A percentile compares a stretch with the other conserved stretches of the same genome.
Evolutionary conservation across 768 basidiomycete species (phyloP).

Genomic region (Cyclocybe cylindracea): DNA sequence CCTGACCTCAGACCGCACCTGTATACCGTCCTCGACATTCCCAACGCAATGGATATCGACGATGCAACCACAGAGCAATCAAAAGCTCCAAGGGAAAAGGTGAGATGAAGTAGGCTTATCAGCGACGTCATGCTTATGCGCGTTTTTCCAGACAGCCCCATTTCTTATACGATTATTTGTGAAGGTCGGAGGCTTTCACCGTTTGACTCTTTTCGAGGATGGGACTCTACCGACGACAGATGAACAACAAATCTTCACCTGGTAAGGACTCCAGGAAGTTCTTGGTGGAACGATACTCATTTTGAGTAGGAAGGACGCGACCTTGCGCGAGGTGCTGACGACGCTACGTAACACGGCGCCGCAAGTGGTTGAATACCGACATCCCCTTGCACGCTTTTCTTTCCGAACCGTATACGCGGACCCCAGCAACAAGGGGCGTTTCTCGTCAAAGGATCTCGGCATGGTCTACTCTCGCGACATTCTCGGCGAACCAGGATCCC

Average conservation of each 20-base stretch:
- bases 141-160: constrained; percentile 59
- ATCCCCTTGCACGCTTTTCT: constrained; percentile 79
- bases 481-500: constrained; percentile 73
- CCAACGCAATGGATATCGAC: constrained; percentile 15
- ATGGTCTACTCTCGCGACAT: constrained; percentile 84
- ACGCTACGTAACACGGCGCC: constrained; percentile 75
- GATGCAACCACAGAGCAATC: constrained; percentile 44
- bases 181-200: constrained; percentile 79
- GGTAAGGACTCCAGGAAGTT: constrained; percentile 40
- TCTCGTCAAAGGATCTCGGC: constrained; percentile 77
- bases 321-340: constrained; percentile 75
- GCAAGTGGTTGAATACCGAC: constrained; percentile 68
- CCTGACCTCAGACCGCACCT: background rate
- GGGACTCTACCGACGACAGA: constrained; percentile 75
- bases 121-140: background rate
- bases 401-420: constrained; percentile 84
- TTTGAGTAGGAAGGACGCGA: constrained; percentile 75
- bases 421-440: constrained; percentile 67
- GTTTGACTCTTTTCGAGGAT: constrained; percentile 74
- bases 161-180: constrained; percentile 84
- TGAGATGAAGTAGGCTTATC: constrained; percentile 16
- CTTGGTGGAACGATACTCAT: background rate
- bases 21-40: constrained; percentile 3
- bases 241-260: constrained; percentile 82
- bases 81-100: constrained; percentile 60